Evolutionary conservation across 345 rosid species (phyloP), one percentile per base, ranked within the genome.

Genomic region (thale cress (Arabidopsis thaliana)): DNA sequence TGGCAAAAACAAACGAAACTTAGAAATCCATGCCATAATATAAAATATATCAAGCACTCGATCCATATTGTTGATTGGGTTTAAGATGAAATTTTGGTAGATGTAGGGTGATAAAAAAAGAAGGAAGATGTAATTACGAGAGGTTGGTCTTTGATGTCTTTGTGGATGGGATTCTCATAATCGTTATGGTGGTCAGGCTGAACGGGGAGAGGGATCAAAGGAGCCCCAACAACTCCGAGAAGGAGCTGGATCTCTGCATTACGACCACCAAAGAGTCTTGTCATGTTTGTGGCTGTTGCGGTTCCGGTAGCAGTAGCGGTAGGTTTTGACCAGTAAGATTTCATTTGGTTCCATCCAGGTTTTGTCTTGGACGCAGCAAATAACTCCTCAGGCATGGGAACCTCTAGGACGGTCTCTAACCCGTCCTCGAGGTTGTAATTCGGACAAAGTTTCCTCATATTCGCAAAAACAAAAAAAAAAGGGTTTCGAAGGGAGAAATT

Each of bases 331-430:
- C 91, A 87, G 87, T 93, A 92, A 6, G 96, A 80, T 81, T 86
- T 92, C 92, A 94, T 82, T 75, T 81, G 87, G 58, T 89, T 90
- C 97, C 97, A 91, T 30, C 96, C 65, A 5, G 72, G 70, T 59
- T 71, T 80, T 38, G 76, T 75, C 36, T 79, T 75, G 59, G 77
- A 70, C 59, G 44, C 75, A 22, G 81, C 62, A 72, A 91, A 95
- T 84, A 90, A 80, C 78, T 92, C 97, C 72, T 95, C 99, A 0
- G 99, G 99, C 63, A 95, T 87, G 1, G 97, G 99, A 45, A 95
- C 97, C 82, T 95, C 99, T 2, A 95, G 88, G 4, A 95, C 99
- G 5, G 99, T 95, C n/a, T 92, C 99, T 72, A 95, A 83, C 34
- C 92, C 93, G 67, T 91, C 97, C 59, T 91, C 97, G 6, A 88